A percentile compares a stretch with the other conserved stretches of the same genome.
These are phyloP conservation scores for Ceratorhiza oryzae-sativae DNA, from an alignment of 1,284 basidiomycete species.

Conservation along the genomic window DNA sequence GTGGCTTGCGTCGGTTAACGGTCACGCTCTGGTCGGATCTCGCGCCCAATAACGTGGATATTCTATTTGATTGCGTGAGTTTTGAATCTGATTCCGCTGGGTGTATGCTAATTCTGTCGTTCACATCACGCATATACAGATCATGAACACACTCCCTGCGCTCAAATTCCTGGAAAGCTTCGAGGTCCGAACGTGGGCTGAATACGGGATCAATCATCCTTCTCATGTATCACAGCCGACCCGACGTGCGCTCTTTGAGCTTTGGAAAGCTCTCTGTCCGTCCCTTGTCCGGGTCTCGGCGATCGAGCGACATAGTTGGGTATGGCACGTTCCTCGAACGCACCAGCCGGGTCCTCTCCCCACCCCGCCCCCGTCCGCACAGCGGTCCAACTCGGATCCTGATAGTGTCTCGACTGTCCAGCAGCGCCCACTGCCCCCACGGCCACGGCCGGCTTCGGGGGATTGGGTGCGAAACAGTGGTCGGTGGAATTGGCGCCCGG, in stretches of 20 bases:
- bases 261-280: constrained; percentile 36
- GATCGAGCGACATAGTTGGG: constrained; percentile 18
- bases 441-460: constrained; percentile 29
- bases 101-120: constrained; percentile 32
- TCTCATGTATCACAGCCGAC: constrained; percentile 18
- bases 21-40: constrained; percentile 33
- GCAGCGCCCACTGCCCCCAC: constrained; percentile 26
- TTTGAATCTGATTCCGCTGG: neutral
- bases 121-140: constrained; percentile 8
- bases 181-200: constrained; percentile 36
- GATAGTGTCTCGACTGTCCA: neutral
- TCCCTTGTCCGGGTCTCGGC: constrained; percentile 22
- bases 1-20: constrained; percentile 8
- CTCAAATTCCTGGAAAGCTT: constrained; percentile 27
- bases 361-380: neutral
- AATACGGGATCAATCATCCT: constrained; percentile 36
- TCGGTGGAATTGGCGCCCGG: constrained; percentile 33
- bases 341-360: neutral
- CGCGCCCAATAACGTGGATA: constrained; percentile 25
- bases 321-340: constrained; percentile 12
- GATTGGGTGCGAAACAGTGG: constrained; percentile 29
- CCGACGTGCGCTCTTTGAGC: constrained; percentile 28
- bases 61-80: constrained; percentile 33
- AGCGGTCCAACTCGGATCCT: constrained; percentile 30
- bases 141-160: constrained; percentile 27